These are phyloP conservation scores for Boletus eberwhitei DNA, from an alignment of 768 basidiomycete species.

Conservation along the genomic window DNA sequence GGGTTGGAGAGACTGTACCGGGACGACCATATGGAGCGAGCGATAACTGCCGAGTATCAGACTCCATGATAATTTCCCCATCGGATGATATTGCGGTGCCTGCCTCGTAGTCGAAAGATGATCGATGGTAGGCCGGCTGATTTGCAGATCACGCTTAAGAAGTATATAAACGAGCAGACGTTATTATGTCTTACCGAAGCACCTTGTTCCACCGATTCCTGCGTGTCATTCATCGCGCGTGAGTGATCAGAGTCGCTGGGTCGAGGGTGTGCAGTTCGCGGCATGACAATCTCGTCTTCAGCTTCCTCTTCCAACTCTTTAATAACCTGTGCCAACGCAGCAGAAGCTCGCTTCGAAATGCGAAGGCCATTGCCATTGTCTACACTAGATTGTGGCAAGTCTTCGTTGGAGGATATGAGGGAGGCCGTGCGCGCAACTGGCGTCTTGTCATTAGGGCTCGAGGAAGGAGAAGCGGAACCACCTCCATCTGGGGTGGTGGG, in stretches of 20 bases:
- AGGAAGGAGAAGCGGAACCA: constrained; percentile 38
- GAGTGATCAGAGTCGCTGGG: constrained; percentile 26
- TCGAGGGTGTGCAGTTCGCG: constrained; percentile 53
- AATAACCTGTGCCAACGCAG: constrained; percentile 74
- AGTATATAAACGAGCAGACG: constrained; percentile 11
- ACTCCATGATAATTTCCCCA: constrained; percentile 45
- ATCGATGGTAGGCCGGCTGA: constrained; percentile 30
- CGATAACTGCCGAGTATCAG: constrained; percentile 52
- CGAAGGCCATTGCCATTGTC: constrained; percentile 16
- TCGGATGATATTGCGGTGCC: constrained; percentile 73
- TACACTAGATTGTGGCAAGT: constrained; percentile 16
- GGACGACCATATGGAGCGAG: constrained; percentile 56
- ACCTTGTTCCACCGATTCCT: constrained; percentile 16
- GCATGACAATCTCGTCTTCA: constrained; percentile 76
- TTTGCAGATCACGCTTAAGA: constrained; percentile 16
- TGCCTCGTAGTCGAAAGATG: constrained; percentile 48
- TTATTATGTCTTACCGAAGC: constrained; percentile 23
- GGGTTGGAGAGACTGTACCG: constrained; percentile 46
- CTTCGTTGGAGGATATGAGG: constrained; percentile 36
- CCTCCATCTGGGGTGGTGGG: constrained; percentile 57
- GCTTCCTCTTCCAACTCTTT: constrained; percentile 71
- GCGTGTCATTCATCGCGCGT: constrained; percentile 18
- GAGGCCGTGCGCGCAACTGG: constrained; percentile 42
- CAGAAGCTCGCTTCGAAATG: constrained; percentile 56
- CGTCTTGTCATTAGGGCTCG: constrained; percentile 42